Evolutionary conservation across 2,329 filamentous ascomycete species (phyloP).

Genomic region (Ceratocystiopsis brevicomis): DNA sequence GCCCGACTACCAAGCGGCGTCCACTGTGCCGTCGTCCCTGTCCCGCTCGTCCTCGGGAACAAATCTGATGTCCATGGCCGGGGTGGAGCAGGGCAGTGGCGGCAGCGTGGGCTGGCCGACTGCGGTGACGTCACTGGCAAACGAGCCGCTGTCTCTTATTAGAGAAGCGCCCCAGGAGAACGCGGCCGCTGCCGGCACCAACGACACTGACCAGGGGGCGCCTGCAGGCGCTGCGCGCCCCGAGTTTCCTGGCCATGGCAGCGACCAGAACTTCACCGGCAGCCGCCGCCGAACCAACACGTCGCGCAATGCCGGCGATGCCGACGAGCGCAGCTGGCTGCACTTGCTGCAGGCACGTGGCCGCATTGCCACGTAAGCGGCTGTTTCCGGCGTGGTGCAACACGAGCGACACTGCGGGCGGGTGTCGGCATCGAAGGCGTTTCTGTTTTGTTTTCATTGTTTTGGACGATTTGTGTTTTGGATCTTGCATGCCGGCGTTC

Average conservation of each 20-base stretch:
- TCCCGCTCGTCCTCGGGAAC: conserved; percentile 25
- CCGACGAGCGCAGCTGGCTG: conserved; percentile 17
- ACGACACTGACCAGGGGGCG: not conserved
- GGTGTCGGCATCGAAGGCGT: no score
- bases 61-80: not conserved
- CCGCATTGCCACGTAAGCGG: conserved; percentile 11
- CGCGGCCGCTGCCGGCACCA: not conserved
- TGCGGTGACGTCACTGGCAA: not conserved
- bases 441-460: not conserved
- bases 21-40: conserved; percentile 20
- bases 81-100: not conserved
- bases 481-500: no score
- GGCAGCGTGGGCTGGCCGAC: not conserved
- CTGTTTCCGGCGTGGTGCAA: no score
- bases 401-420: no score
- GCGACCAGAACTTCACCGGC: not conserved
- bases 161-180: conserved; percentile 11
- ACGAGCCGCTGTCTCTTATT: conserved; percentile 14
- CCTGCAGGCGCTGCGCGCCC: not conserved
- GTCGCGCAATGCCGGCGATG: conserved; percentile 12
- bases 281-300: conserved; percentile 9
- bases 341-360: conserved; percentile 20
- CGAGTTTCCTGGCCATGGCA: no score
- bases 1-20: conserved; percentile 48
- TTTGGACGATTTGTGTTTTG: not conserved